Evolutionary conservation across 768 basidiomycete species (phyloP), one percentile per base, ranked within the genome.

Genomic region (Pulveroboletus frians): DNA sequence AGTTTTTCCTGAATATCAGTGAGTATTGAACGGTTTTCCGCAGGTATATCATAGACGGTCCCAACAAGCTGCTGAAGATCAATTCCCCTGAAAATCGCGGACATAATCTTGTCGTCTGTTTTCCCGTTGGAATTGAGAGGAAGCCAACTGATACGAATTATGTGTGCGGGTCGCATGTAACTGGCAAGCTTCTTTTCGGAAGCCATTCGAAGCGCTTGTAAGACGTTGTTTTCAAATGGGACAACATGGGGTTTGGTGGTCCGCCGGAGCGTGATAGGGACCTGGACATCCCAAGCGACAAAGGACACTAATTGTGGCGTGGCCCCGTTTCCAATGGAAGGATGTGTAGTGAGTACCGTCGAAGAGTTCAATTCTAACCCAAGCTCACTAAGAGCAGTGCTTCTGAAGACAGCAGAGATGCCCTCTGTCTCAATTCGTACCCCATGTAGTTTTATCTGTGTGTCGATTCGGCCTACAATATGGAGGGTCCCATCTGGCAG

Each of bases 381-480:
- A 26, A 55, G 55, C 35, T 45, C 53, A 21, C 36, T 36, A 29
- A 36, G 50, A 54, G 46, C 61, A 30, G 51, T 21, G 15, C 46
- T 46, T 39, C 49, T 71, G 17, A 77, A 57, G 36, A 76, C 69
- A 26, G 75, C 66, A n/a, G 73, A 76, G 21, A 79, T 71, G 6
- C 76, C 77, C 51, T 76, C 76, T 2, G 71, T 70, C 54, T 79
- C 78, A 17, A 79, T 77, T n/a, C 78, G 74, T 17, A 78, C 76
- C 21, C 78, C 77, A 32, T 75, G 70, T 34, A 76, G 56, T 59
- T 79, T 79, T 57, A 79, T 73, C 49, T 78, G 78, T 6, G 72
- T 71, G 54, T 78, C 77, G 41, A 75, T 75, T 23, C 78, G 70
- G 29, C 78, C 77, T 13, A 76, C 61, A 47, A 79, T 76, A 50